Evolutionary conservation across 768 basidiomycete genomes (phyloP).

Genomic region (Hydnum rufescens): DNA sequence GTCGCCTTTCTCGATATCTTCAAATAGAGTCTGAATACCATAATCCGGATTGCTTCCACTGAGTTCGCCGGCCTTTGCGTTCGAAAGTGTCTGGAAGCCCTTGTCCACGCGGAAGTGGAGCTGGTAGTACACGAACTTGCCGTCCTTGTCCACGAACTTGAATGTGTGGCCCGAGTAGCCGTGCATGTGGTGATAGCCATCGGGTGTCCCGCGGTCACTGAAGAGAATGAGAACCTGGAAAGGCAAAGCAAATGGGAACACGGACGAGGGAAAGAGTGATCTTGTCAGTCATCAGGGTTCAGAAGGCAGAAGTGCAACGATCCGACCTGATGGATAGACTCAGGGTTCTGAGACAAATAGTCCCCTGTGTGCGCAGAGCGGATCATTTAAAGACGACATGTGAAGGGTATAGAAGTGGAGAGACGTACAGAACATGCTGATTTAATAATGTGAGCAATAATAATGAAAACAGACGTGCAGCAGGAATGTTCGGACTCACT

Average conservation of each 20-base stretch:
- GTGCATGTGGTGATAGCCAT: conserved; percentile 55
- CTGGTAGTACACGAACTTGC: conserved; percentile 13
- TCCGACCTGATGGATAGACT: conserved; percentile 25
- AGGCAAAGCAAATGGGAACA: not conserved
- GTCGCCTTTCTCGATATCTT: conserved; percentile 23
- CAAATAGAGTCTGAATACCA: conserved; percentile 21
- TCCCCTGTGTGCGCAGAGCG: conserved; percentile 19
- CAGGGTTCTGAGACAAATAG: conserved; percentile 26
- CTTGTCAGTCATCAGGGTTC: too few species aligned
- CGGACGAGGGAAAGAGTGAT: too few species aligned
- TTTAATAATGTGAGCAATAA: not conserved
- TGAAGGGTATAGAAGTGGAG: not conserved
- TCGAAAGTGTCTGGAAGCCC: conserved; percentile 41
- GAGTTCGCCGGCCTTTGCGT: conserved; percentile 41
- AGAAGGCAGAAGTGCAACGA: not conserved
- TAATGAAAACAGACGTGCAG: not conserved
- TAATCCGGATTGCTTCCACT: conserved; percentile 36
- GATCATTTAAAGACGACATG: not conserved
- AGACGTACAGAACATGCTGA: not conserved
- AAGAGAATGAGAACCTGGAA: conserved; percentile 27
- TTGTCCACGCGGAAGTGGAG: conserved; percentile 18
- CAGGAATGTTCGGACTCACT: conserved; percentile 19
- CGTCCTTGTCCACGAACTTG: conserved; percentile 19
- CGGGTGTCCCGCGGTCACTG: conserved; percentile 24
- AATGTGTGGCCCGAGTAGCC: conserved; percentile 53